These are phyloP conservation scores for Fraxinus pennsylvanica DNA, from an alignment of 257 asterid species.

Conservation along the genomic window DNA sequence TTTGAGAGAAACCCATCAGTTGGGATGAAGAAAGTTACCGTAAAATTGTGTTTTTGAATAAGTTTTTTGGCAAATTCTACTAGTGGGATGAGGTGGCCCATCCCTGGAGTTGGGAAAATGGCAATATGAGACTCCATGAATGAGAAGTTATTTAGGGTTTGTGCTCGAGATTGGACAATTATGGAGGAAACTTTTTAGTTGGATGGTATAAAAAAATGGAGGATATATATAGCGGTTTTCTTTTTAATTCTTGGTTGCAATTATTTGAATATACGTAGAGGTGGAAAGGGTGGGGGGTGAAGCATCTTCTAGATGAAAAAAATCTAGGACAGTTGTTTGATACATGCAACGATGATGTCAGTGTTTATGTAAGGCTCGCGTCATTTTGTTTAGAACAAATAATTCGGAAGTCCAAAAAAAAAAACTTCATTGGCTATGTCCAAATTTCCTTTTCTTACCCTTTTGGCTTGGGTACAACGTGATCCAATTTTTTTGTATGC, in stretches of 20 bases:
- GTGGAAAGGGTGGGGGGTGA: too few species aligned
- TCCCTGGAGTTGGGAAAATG: conserved; percentile 70
- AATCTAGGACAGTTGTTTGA: conserved; percentile 3
- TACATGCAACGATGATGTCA: conserved; percentile 30
- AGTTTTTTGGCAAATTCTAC: conserved; percentile 59
- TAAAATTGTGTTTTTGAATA: conserved; percentile 47
- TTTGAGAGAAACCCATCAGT: conserved; percentile 51
- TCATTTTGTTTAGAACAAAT: conserved; percentile 11
- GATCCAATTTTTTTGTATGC: not conserved
- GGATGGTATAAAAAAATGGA: conserved; percentile 18
- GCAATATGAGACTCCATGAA: conserved; percentile 53
- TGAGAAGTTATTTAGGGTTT: not conserved
- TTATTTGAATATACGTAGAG: too few species aligned
- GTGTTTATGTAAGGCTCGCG: conserved; percentile 24
- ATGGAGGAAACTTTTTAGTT: conserved; percentile 22
- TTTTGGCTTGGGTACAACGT: not conserved
- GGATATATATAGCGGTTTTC: not conserved
- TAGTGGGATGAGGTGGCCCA: conserved; percentile 83
- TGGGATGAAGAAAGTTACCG: conserved; percentile 57
- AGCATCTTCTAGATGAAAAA: conserved; percentile 33
- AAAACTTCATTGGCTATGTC: not conserved
- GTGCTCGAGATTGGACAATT: conserved; percentile 31
- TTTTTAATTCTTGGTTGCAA: not conserved
- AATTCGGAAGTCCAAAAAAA: not conserved
- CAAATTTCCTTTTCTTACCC: not conserved